Percentiles rank a stretch among this genome's conserved stretches.
Conservation (phyloP, 164 flowering plant genomes). For the Hamamelis virginiana region DNA sequence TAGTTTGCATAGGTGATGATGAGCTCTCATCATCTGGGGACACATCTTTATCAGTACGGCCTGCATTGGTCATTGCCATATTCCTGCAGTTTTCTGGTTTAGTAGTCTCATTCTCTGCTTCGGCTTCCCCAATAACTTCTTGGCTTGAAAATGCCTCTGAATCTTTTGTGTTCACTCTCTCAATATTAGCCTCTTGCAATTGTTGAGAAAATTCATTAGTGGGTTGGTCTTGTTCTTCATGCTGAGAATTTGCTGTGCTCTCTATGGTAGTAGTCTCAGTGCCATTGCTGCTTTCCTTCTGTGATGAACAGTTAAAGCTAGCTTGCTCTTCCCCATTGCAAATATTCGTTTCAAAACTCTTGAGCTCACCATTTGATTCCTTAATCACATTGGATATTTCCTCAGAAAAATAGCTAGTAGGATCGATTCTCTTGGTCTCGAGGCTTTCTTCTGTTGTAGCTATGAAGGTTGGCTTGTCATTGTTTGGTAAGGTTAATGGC, state of each 20-base stretch:
- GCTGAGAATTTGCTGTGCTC: constrained; percentile 14
- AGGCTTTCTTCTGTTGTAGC: constrained; percentile 38
- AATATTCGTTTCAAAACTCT: constrained; percentile 28
- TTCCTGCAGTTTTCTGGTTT: constrained; percentile 4
- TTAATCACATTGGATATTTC: constrained; percentile 28
- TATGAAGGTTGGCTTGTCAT: constrained; percentile 21
- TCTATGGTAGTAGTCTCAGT: constrained; percentile 19
- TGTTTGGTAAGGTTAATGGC: constrained; percentile 14
- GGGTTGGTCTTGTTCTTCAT: constrained; percentile 20
- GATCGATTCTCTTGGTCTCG: constrained; percentile 65
- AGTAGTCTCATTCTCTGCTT: constrained; percentile 7
- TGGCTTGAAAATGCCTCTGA: neutral
- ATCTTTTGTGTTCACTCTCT: constrained; percentile 16
- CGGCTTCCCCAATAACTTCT: constrained; percentile 14
- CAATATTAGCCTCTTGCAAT: constrained; percentile 21
- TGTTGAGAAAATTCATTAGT: constrained; percentile 15
- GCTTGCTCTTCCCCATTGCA: constrained; percentile 34
- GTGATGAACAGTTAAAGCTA: constrained; percentile 5
- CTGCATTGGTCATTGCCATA: constrained; percentile 8
- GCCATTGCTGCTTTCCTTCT: constrained; percentile 23
- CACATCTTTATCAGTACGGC: constrained; percentile 3
- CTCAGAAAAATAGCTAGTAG: constrained; percentile 43
- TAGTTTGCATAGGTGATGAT: constrained; percentile 18
- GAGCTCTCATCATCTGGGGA: constrained; percentile 21
- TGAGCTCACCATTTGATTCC: constrained; percentile 29